Evolutionary conservation across 495 filamentous ascomycete species (phyloP).

Genomic region (Parathielavia appendiculata): DNA sequence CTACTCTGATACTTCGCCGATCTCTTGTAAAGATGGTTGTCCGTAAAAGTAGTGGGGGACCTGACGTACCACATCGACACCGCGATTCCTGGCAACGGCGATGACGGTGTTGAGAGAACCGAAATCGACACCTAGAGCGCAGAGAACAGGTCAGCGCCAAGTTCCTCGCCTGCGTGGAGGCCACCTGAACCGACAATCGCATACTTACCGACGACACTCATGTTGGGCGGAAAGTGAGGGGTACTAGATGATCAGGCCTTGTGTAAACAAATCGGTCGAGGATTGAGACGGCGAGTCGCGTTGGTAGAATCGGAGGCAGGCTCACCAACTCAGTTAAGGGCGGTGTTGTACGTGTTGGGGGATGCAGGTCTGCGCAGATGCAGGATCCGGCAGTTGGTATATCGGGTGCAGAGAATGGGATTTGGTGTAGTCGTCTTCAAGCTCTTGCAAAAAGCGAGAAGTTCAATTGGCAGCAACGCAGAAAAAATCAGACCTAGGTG

Average conservation of each 20-base stretch:
- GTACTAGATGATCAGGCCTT: constrained; percentile 15
- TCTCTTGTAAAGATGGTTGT: background rate
- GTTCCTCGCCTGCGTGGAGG: background rate
- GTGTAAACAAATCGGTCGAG: constrained; percentile 28
- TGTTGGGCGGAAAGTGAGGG: constrained; percentile 36
- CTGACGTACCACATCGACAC: constrained; percentile 94
- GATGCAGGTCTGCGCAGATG: constrained; percentile 8
- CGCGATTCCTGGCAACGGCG: constrained; percentile 93
- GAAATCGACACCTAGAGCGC: constrained; percentile 73
- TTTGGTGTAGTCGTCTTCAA: background rate
- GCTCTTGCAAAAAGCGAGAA: constrained; percentile 1
- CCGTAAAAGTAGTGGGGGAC: constrained; percentile 9
- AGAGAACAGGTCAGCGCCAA: constrained; percentile 13
- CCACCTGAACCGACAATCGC: background rate
- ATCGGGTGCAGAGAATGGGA: constrained; percentile 14
- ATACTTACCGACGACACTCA: constrained; percentile 46
- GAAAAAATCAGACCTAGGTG: constrained; percentile 17
- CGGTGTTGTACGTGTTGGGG: constrained; percentile 1
- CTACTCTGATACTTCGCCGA: background rate
- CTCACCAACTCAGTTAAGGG: constrained; percentile 13
- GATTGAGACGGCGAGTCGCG: background rate
- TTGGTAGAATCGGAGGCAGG: background rate
- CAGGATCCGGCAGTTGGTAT: constrained; percentile 11
- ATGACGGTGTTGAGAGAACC: constrained; percentile 96
- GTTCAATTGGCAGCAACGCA: constrained; percentile 9